Evolutionary conservation across 164 flowering plant genomes (phyloP).

Genomic region (Vitis riparia): DNA sequence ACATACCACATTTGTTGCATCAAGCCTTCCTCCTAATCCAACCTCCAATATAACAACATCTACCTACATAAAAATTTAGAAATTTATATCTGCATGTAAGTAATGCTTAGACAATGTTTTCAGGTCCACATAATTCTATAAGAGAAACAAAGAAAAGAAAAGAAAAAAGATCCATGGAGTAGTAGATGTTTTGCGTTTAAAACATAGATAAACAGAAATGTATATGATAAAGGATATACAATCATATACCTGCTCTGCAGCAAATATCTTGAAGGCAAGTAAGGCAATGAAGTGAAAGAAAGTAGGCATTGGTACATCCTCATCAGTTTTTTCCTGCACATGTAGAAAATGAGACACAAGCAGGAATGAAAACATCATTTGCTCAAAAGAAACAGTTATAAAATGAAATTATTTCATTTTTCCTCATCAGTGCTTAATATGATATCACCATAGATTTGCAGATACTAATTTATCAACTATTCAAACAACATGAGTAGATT

Average conservation of each 20-base stretch:
- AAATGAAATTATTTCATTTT: neutral
- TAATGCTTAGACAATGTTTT: neutral
- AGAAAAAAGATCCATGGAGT: neutral
- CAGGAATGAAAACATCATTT: neutral
- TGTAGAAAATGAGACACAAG: conserved; percentile 1
- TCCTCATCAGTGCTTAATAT: neutral
- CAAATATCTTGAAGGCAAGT: conserved; percentile 94
- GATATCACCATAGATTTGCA: neutral
- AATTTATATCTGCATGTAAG: too few relatives aligned
- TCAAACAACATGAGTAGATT: neutral
- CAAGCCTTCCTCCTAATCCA: conserved; percentile 93
- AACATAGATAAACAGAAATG: neutral
- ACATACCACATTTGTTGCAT: conserved; percentile 96
- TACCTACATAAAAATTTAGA: conserved; percentile 49
- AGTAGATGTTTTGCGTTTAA: neutral
- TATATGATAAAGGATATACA: neutral
- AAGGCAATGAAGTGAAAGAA: conserved; percentile 87
- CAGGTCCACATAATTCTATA: neutral
- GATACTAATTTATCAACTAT: neutral
- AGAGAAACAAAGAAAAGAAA: too few relatives aligned
- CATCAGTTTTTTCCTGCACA: conserved; percentile 64
- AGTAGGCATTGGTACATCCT: conserved; percentile 88
- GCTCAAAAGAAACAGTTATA: neutral
- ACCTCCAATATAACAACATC: conserved; percentile 98
- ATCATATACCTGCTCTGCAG: conserved; percentile 74